A percentile compares a stretch with the other conserved stretches of the same genome.
Conservation (phyloP, 306 rosid genomes). For the Quercus gilva region DNA sequence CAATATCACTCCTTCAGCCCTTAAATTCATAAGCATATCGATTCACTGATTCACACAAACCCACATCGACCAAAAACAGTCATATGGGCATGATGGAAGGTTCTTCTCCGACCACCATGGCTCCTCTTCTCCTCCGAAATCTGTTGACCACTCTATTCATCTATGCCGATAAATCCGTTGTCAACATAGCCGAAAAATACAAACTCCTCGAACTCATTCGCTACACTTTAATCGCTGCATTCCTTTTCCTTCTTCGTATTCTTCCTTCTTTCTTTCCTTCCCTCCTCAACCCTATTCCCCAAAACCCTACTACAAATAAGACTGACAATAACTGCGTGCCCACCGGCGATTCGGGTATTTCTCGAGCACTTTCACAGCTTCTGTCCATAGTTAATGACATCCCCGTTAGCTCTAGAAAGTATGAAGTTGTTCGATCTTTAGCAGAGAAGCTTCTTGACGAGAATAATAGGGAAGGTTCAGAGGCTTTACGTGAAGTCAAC, state of each 20-base stretch:
- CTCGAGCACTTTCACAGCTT: slow-evolving; percentile 76
- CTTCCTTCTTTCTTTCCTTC: slow-evolving; percentile 40
- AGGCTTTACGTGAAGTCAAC: slow-evolving; percentile 52
- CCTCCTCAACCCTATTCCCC: neutral
- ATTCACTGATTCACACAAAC: too few species aligned
- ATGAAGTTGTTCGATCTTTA: slow-evolving; percentile 59
- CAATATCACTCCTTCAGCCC: too few species aligned
- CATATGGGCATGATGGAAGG: slow-evolving; percentile 28
- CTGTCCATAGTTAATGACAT: slow-evolving; percentile 42
- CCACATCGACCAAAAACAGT: neutral
- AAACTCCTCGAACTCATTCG: slow-evolving; percentile 51
- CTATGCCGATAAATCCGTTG: slow-evolving; percentile 34
- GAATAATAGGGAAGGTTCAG: slow-evolving; percentile 41
- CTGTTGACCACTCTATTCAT: slow-evolving; percentile 33
- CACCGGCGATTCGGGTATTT: slow-evolving; percentile 36
- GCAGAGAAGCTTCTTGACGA: slow-evolving; percentile 64
- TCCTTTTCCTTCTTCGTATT: slow-evolving; percentile 49
- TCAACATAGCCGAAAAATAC: slow-evolving; percentile 30
- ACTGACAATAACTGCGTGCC: neutral
- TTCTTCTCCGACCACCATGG: slow-evolving; percentile 29
- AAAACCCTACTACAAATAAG: neutral
- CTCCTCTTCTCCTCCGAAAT: slow-evolving; percentile 49
- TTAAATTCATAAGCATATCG: too few species aligned
- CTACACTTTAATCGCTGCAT: slow-evolving; percentile 22
- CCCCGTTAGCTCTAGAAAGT: slow-evolving; percentile 77